Base-by-base conservation (phyloP, 306 rosid species). In the Acacia melanoxylon region DNA sequence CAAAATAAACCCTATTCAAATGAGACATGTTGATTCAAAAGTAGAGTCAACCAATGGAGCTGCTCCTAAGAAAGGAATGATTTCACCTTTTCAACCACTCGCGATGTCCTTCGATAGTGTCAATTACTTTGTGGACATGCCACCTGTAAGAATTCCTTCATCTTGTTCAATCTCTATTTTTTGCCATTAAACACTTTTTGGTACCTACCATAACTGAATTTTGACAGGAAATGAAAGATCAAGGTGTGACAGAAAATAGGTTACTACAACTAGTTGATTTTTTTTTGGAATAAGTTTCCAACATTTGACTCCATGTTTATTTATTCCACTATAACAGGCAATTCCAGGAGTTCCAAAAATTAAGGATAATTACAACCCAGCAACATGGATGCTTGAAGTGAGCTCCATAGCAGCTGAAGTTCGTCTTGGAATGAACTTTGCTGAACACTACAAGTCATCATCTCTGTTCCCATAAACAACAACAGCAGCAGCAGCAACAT, bases 351-450 rank as follows among this genome's bases (percentile, higher is more conserved):
- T 95, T 54, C 90, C 88, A 51, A 95, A 88, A 84, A 93, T 95
- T 51, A 93, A 87, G 83, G 97, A 92, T 2, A 95, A 91, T 89
- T 93, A 95, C 83, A 95, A 95, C 71, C 99, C 99, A 15, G 98
- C 99, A 56, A 95, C 99, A 62, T 95, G 99, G 99, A 95, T 95
- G 99, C 89, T 95, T 1, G 99, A 93, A 88, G 99, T 85, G 68
- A 95, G 98, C 87, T 93, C 99, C 13, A 51, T 90, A 12, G 95
- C 94, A 24, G 92, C 97, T 40, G 99, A 93, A 84, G 89, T 91
- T 71, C 87, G 94, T n/a, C 97, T 93, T 11, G 91, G 94, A 84
- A 93, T 93, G 87, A 98, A 95, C 83, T 95, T 93, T 63, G 97
- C 99, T 48, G 98, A 93, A 52, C 77, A 90, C 87, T 95, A 92